Evolutionary conservation across 768 basidiomycete species (phyloP).

Genomic region (Brasilioporus rufonigricans): DNA sequence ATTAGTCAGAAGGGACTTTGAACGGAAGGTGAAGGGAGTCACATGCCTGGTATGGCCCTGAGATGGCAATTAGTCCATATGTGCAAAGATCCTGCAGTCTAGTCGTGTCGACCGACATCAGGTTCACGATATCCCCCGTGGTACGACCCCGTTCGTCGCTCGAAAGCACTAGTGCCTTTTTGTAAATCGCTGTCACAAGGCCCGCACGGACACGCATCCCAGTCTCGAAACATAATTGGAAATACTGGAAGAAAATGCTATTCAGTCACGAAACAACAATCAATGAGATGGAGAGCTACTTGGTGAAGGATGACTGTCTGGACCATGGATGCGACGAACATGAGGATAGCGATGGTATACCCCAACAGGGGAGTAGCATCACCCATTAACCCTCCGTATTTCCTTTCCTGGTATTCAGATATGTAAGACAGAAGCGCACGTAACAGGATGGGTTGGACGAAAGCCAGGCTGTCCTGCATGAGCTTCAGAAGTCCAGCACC

Average conservation of each 20-base stretch:
- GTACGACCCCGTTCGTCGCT: slow-evolving; percentile 81
- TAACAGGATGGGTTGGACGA: slow-evolving; percentile 85
- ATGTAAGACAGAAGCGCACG: slow-evolving; percentile 80
- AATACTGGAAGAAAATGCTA: slow-evolving; percentile 53
- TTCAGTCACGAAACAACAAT: background rate
- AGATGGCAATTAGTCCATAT: slow-evolving; percentile 81
- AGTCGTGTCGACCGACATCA: slow-evolving; percentile 86
- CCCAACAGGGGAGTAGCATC: slow-evolving; percentile 54
- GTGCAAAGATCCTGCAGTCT: slow-evolving; percentile 79
- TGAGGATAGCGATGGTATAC: slow-evolving; percentile 68
- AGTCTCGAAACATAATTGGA: slow-evolving; percentile 78
- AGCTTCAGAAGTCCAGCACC: slow-evolving; percentile 65
- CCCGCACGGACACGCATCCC: slow-evolving; percentile 95
- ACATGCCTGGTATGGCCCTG: slow-evolving; percentile 79
- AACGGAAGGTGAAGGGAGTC: background rate
- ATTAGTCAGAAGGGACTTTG: background rate
- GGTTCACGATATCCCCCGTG: slow-evolving; percentile 90
- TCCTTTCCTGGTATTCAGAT: slow-evolving; percentile 62
- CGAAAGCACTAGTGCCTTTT: slow-evolving; percentile 81
- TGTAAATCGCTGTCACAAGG: slow-evolving; percentile 80
- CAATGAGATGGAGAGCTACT: slow-evolving; percentile 34
- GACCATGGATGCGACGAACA: slow-evolving; percentile 77
- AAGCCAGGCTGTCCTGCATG: slow-evolving; percentile 76
- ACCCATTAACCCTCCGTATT: slow-evolving; percentile 25
- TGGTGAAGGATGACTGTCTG: slow-evolving; percentile 84